Evolutionary conservation across 148 eudicot species (phyloP).

Genomic region (Camellia sinensis): DNA sequence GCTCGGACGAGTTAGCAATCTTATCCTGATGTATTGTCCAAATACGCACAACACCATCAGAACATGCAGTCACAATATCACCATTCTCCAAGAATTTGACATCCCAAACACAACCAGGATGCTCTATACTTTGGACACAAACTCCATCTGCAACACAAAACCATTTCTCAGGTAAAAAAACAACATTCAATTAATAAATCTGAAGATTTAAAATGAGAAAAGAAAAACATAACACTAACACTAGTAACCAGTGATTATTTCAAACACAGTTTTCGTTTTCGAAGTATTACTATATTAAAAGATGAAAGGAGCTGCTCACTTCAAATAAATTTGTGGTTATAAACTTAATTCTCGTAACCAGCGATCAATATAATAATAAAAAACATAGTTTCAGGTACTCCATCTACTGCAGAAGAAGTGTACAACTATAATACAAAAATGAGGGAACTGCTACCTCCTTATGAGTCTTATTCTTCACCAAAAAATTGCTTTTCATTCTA

Average conservation of each 20-base stretch:
- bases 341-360: not conserved
- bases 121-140: constrained; percentile 91
- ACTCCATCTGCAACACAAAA: constrained; percentile 67
- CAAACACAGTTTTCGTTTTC: too few relatives aligned
- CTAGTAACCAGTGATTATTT: too few relatives aligned
- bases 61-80: constrained; percentile 90
- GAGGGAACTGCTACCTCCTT: constrained; percentile 1
- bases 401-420: not conserved
- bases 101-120: constrained; percentile 99
- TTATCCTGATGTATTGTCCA: constrained; percentile 74
- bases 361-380: not conserved
- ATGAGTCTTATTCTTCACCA: not conserved
- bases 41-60: constrained; percentile 86
- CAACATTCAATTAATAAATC: not conserved
- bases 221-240: not conserved
- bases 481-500: too few relatives aligned
- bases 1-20: constrained; percentile 60
- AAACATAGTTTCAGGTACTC: not conserved
- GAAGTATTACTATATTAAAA: too few relatives aligned
- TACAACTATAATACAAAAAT: too few relatives aligned
- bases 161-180: not conserved
- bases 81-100: constrained; percentile 91
- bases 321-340: not conserved
- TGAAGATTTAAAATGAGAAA: not conserved
- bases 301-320: too few relatives aligned